Conservation (phyloP, 176 grass and related monocot genomes). For the Aegilops umbellulata region DNA sequence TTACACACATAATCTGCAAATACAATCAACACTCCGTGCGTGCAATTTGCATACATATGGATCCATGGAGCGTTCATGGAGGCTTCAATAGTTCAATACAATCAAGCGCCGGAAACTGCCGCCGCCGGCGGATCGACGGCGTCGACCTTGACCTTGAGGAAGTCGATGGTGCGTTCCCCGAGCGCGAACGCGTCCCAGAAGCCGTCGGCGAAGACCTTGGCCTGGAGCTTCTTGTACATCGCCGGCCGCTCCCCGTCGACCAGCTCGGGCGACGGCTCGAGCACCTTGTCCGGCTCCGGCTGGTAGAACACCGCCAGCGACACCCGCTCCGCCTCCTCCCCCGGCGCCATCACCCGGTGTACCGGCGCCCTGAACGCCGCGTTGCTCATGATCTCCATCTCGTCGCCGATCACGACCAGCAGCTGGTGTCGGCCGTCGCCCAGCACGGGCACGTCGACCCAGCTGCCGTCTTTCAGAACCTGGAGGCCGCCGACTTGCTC, state of each 20-base stretch:
- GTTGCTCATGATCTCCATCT: slow-evolving; percentile 58
- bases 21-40: not conserved
- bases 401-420: slow-evolving; percentile 47
- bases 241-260: slow-evolving; percentile 18
- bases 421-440: slow-evolving; percentile 10
- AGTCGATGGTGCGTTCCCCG: slow-evolving; percentile 36
- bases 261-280: slow-evolving; percentile 35
- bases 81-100: not conserved
- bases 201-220: slow-evolving; percentile 27
- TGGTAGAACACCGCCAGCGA: slow-evolving; percentile 47
- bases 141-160: slow-evolving; percentile 27
- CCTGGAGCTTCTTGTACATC: slow-evolving; percentile 28
- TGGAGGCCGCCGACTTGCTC: slow-evolving; percentile 51
- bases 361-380: slow-evolving; percentile 31
- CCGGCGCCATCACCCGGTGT: slow-evolving; percentile 32
- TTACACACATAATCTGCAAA: not conserved
- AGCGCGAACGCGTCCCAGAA: slow-evolving; percentile 42
- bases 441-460: slow-evolving; percentile 41
- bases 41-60: not conserved
- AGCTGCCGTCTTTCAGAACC: slow-evolving; percentile 30
- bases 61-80: not conserved
- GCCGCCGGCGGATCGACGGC: not conserved
- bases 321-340: slow-evolving; percentile 27
- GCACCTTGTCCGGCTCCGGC: slow-evolving; percentile 29
- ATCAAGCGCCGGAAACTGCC: not conserved